Percentiles rank a stretch among this genome's conserved stretches.
Evolutionary conservation across 805 yeast genomes (phyloP).

Genomic region (Zygosaccharomyces gambellarensis): DNA sequence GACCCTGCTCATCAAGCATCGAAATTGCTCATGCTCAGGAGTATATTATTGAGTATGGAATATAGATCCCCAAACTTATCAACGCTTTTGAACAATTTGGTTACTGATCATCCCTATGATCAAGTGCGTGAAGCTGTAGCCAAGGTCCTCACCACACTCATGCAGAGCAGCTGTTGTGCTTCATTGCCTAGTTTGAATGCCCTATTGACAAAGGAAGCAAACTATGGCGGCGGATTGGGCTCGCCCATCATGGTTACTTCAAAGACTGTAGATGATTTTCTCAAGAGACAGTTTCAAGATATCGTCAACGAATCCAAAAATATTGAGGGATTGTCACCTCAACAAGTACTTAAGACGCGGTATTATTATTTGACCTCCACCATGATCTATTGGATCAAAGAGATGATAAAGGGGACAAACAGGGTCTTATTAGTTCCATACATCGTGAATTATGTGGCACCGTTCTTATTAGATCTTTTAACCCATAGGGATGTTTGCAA

Average conservation of each 20-base stretch:
- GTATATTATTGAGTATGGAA: slow-evolving; percentile 45
- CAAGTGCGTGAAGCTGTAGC: slow-evolving; percentile 69
- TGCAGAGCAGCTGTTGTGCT: slow-evolving; percentile 27
- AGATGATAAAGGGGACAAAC: slow-evolving; percentile 49
- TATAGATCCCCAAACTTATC: slow-evolving; percentile 55
- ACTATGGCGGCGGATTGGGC: slow-evolving; percentile 35
- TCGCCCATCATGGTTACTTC: slow-evolving; percentile 31
- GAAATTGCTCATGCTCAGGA: slow-evolving; percentile 46
- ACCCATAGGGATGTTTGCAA: slow-evolving; percentile 78
- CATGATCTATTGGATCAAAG: slow-evolving; percentile 53
- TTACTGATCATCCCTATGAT: slow-evolving; percentile 60
- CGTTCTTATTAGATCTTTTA: slow-evolving; percentile 61
- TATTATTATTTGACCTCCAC: slow-evolving; percentile 66
- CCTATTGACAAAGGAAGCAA: slow-evolving; percentile 12
- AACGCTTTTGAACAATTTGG: slow-evolving; percentile 39
- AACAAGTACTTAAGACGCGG: slow-evolving; percentile 52
- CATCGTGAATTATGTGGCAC: slow-evolving; percentile 51
- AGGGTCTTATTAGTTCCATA: slow-evolving; percentile 51
- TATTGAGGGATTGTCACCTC: slow-evolving; percentile 41
- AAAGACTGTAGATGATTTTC: slow-evolving; percentile 30
- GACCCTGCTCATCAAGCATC: slow-evolving; percentile 64
- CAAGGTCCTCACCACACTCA: slow-evolving; percentile 40
- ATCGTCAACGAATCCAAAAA: slow-evolving; percentile 40
- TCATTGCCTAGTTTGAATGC: slow-evolving; percentile 14
- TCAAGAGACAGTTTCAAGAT: slow-evolving; percentile 43